Percentiles rank a stretch among this genome's conserved stretches.
Conservation (phyloP, 2,329 filamentous ascomycete genomes). For the Monilinia polystroma region DNA sequence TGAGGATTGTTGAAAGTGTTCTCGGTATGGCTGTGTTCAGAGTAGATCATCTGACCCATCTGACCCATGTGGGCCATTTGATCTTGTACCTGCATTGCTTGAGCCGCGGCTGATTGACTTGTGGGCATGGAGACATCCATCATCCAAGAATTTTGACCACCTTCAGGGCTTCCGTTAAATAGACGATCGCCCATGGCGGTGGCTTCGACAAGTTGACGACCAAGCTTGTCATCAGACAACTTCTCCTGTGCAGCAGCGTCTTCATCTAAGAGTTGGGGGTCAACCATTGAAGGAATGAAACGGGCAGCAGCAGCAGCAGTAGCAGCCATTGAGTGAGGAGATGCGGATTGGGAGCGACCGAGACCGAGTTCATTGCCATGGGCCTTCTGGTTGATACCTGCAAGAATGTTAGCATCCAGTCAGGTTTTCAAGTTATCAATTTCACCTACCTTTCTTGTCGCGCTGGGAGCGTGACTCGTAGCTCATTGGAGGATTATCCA, state of each 20-base stretch:
- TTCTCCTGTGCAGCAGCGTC: constrained; percentile 29
- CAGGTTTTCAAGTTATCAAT: not conserved
- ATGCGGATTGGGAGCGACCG: constrained; percentile 31
- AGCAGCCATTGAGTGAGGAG: constrained; percentile 37
- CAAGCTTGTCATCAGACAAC: constrained; percentile 29
- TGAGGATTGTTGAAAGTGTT: constrained; percentile 20
- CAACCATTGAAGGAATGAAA: constrained; percentile 40
- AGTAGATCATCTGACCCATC: constrained; percentile 29
- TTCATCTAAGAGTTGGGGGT: constrained; percentile 39
- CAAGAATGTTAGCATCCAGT: constrained; percentile 5
- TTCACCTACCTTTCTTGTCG: constrained; percentile 44
- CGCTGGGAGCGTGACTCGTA: constrained; percentile 46
- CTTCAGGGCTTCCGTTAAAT: constrained; percentile 25
- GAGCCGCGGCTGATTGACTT: constrained; percentile 12
- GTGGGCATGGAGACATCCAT: constrained; percentile 27
- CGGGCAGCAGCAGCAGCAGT: constrained; percentile 36
- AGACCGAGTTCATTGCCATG: not conserved
- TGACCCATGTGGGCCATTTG: constrained; percentile 24
- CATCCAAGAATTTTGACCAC: constrained; percentile 36
- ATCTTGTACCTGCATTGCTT: constrained; percentile 15
- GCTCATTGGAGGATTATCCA: constrained; percentile 54
- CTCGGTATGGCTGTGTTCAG: constrained; percentile 29
- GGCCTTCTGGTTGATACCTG: constrained; percentile 10
- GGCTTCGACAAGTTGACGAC: constrained; percentile 32
- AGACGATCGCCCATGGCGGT: constrained; percentile 32